Percentiles rank a stretch among this genome's conserved stretches.
Conservation (phyloP, 345 rosid species). For the Citrus australasica region DNA sequence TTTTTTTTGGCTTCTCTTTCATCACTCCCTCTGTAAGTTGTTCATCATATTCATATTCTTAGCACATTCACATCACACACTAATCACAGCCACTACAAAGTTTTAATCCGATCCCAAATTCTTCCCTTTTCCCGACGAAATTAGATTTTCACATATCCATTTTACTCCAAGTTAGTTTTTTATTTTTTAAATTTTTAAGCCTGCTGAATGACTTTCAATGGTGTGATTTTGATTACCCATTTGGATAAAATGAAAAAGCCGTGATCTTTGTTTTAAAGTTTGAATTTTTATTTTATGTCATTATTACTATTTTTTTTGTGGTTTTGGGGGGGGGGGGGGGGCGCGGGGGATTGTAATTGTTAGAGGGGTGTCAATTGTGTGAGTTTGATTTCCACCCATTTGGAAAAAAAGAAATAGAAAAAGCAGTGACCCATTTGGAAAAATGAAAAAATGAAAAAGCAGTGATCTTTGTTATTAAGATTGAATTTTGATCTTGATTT, state of each 20-base stretch:
- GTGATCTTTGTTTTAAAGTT: neutral
- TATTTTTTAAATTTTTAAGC: neutral
- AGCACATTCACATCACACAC: neutral
- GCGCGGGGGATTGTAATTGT: neutral
- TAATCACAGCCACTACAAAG: neutral
- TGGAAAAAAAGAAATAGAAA: neutral
- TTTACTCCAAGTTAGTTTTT: neutral
- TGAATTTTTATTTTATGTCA: neutral
- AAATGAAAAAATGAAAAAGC: neutral
- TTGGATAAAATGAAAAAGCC: neutral
- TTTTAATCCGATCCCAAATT: slow-evolving; percentile 4
- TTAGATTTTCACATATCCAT: neutral
- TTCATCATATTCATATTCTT: neutral
- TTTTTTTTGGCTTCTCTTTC: neutral
- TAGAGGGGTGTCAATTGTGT: neutral
- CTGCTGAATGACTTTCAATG: neutral
- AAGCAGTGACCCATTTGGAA: neutral
- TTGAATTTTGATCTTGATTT: neutral
- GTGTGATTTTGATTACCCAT: neutral
- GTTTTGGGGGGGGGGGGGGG: too few species aligned
- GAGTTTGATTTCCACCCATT: too few species aligned
- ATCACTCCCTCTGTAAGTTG: neutral
- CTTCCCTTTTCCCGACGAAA: neutral
- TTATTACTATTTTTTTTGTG: too few species aligned
- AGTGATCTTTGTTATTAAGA: neutral